Base-by-base conservation (phyloP, 164 flowering plant genomes). In the Vitis vinifera region DNA sequence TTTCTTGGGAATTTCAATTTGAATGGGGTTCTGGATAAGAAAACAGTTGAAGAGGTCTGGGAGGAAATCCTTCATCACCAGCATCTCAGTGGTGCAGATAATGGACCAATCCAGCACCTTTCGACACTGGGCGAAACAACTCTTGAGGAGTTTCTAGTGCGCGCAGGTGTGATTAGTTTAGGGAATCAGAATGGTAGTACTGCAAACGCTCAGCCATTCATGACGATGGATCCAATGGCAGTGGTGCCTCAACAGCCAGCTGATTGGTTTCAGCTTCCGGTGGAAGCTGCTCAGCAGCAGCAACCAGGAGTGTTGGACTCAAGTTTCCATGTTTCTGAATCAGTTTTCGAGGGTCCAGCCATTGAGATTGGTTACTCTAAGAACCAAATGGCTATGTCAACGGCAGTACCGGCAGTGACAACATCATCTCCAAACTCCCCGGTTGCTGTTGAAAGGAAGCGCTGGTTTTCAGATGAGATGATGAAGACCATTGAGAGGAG, bases 401-500 rank as follows among this genome's bases (percentile, higher is more conserved):
- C 53, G 68, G 68, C 83, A 6, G 29, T 77, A 72, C 71, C 79
- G 0, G 59, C 68, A 62, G 66, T 57, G 63, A 66, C 62, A 13
- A 62, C 71, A 2, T 11, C 75, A 14, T 71, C 78, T 6, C 70
- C 80, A 3, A 83, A 70, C 4, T 73, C 73, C 1, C 74, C 67
- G 48, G 67, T 56, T 1, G 66, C 19, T 0, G 52, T 31, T 3
- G 84, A 64, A 51, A 73, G 72, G 74, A 83, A 83, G 71, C 69
- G 76, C 10, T 52, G 56, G 48, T 62, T 63, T 37, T 66, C 85
- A 0, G 78, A 80, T 61, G 84, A 80, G 64, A 67, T 78, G 68
- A 73, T 74, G 84, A 84, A 83, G 69, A 79, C 74, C 11, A 83
- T 84, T 51, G 87, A 81, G 70, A 79, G 81, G 80, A 86, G 81